Evolutionary conservation across 2,329 filamentous ascomycete species (phyloP).

Genomic region (Purpureocillium takamizusanense): DNA sequence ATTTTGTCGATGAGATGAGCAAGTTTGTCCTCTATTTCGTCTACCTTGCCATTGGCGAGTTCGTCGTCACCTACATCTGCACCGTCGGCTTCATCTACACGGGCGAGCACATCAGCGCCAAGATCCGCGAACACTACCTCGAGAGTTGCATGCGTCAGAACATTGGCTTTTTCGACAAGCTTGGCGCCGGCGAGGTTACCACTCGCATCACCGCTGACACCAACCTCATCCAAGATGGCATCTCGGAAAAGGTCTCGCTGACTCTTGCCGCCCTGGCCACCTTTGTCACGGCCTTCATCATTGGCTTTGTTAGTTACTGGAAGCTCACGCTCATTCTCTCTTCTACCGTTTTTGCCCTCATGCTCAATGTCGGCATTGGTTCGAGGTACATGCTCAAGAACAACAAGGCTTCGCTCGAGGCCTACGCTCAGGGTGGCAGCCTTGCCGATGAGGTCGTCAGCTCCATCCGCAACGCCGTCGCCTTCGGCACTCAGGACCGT

Average conservation of each 20-base stretch:
- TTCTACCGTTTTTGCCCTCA: slow-evolving; percentile 71
- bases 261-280: slow-evolving; percentile 69
- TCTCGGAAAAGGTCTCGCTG: slow-evolving; percentile 80
- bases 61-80: slow-evolving; percentile 65
- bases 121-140: slow-evolving; percentile 77
- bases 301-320: slow-evolving; percentile 88
- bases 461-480: slow-evolving; percentile 84
- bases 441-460: slow-evolving; percentile 92
- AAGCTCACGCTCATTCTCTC: slow-evolving; percentile 83
- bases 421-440: slow-evolving; percentile 77
- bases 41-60: slow-evolving; percentile 75
- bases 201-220: slow-evolving; percentile 92
- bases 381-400: slow-evolving; percentile 71
- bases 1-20: slow-evolving; percentile 52
- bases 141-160: slow-evolving; percentile 79
- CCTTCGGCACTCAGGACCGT: slow-evolving; percentile 88
- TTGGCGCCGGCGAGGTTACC: slow-evolving; percentile 87
- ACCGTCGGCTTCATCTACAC: slow-evolving; percentile 88
- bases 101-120: slow-evolving; percentile 68
- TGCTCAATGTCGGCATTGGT: slow-evolving; percentile 66
- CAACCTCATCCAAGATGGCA: slow-evolving; percentile 86
- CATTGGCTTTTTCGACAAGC: slow-evolving; percentile 86
- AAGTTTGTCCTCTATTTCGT: slow-evolving; percentile 72
- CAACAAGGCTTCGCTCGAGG: slow-evolving; percentile 67
- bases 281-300: slow-evolving; percentile 81